Base-by-base conservation (phyloP, 495 filamentous ascomycete genomes). In the Hypoxylon fuscum region DNA sequence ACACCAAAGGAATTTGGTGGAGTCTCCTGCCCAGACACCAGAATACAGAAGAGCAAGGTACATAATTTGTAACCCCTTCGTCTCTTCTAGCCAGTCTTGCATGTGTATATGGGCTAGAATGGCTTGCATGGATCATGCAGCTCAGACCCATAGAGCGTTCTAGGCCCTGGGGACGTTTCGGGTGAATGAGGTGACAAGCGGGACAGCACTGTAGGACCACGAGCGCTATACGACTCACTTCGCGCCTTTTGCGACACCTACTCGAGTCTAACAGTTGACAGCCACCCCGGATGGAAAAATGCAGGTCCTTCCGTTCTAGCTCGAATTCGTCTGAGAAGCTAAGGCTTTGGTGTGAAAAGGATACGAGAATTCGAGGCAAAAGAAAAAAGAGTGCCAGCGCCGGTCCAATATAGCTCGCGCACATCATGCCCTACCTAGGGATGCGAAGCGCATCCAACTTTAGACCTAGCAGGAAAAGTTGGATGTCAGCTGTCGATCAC, bases 161-260 rank as follows among this genome's bases (percentile, higher is more conserved):
- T 66, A 66, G 63, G 56, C 57, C 53, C 35, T 20, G 18, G 34
- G 40, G 51, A 48, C 57, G 63, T 66, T 66, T 66, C 57, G 63
- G 63, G 63, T 62, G 63, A 66, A 62, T 60, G 53, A 66, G 62
- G 63, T 62, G 63, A 66, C 57, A 61, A 62, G 53, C 63, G 57
- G 57, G 63, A 62, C 61, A 43, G 57, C 41, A 58, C 56, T 56
- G 63, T 62, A 56, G 41, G 57, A 58, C 51, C 22, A 38, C 62
- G 42, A 66, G 55, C 55, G 44, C 55, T 61, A 56, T 61, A 55
- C 56, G 35, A 38, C 27, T n/a, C n/a, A n/a, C n/a, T 57, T 42
- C 48, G 25, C 53, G 52, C 50, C 51, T 55, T 50, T 61, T 53
- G 42, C 63, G 42, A 54, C 17, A 23, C 27, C 42, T 17, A 15